These are phyloP conservation scores for Petunia hybrid DNA, from an alignment of 305 asterid genomes.

Conservation along the genomic window DNA sequence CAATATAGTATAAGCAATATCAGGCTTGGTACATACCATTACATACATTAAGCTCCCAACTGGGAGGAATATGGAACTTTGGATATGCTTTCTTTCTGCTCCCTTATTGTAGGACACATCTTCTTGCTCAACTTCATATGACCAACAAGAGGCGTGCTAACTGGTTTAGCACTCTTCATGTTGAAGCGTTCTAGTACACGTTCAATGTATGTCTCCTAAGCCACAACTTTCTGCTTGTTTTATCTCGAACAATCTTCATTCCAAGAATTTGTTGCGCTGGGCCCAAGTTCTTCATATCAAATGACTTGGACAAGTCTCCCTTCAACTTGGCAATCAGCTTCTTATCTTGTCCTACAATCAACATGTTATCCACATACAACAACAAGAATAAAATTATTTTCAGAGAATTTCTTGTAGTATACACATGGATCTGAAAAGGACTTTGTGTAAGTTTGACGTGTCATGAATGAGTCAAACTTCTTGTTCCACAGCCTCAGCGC, in stretches of 20 bases:
- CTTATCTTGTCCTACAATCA: too few species aligned
- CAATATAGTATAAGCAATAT: neutral
- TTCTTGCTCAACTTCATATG: too few species aligned
- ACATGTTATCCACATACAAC: neutral
- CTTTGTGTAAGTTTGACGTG: neutral
- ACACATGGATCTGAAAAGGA: neutral
- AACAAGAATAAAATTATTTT: neutral
- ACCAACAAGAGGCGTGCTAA: slow-evolving; percentile 9
- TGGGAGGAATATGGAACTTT: slow-evolving; percentile 25
- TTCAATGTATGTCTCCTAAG: neutral
- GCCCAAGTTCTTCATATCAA: slow-evolving; percentile 24
- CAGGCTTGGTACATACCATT: neutral
- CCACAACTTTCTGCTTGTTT: neutral
- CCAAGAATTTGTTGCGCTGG: slow-evolving; percentile 10
- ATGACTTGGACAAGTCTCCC: too few species aligned
- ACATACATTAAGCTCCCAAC: too few species aligned
- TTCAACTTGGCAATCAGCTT: too few species aligned
- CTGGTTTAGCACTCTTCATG: neutral
- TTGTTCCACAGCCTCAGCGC: slow-evolving; percentile 9
- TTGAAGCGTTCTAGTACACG: slow-evolving; percentile 22
- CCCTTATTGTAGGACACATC: too few species aligned
- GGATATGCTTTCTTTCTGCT: slow-evolving; percentile 2
- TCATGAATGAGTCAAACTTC: neutral
- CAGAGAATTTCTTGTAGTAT: neutral
- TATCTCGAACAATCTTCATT: neutral